Conservation (phyloP, 805 yeast species). For the Cyberlindnera sargentensis region DNA sequence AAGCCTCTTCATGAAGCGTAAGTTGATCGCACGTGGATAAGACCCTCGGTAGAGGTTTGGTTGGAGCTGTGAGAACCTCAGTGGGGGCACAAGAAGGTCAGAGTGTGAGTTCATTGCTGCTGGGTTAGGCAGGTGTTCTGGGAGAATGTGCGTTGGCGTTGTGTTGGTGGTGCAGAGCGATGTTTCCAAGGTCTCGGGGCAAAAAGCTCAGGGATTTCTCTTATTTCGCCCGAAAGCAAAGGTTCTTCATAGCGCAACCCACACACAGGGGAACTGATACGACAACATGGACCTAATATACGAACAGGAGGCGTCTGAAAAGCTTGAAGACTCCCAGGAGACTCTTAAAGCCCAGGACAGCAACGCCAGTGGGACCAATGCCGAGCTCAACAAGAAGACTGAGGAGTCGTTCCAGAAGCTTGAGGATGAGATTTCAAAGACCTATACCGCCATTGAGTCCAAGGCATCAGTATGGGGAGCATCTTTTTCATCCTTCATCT, state of each 20-base stretch:
- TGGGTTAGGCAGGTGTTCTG: too few relatives aligned
- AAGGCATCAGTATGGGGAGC: constrained; percentile 31
- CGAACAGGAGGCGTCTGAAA: constrained; percentile 10
- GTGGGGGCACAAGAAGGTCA: constrained; percentile 55
- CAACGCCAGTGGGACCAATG: constrained; percentile 13
- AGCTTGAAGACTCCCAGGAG: constrained; percentile 16
- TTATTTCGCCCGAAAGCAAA: too few relatives aligned
- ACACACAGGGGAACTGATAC: not conserved
- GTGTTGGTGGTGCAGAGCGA: too few relatives aligned
- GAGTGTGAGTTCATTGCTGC: not conserved
- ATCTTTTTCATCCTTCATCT: constrained; percentile 27
- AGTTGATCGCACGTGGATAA: constrained; percentile 73
- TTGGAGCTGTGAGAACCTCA: constrained; percentile 67
- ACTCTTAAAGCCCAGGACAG: constrained; percentile 10
- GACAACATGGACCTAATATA: constrained; percentile 22
- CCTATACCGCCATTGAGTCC: constrained; percentile 39
- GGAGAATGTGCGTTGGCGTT: too few relatives aligned
- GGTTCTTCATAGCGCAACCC: not conserved
- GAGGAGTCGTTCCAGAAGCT: constrained; percentile 45
- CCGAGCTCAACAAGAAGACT: constrained; percentile 35
- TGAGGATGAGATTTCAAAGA: constrained; percentile 47
- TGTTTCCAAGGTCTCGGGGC: too few relatives aligned
- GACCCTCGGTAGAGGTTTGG: constrained; percentile 75
- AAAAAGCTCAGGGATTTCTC: too few relatives aligned
- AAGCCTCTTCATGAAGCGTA: constrained; percentile 58